Evolutionary conservation across 306 rosid species (phyloP).

Genomic region (Sesbania bispinosa): DNA sequence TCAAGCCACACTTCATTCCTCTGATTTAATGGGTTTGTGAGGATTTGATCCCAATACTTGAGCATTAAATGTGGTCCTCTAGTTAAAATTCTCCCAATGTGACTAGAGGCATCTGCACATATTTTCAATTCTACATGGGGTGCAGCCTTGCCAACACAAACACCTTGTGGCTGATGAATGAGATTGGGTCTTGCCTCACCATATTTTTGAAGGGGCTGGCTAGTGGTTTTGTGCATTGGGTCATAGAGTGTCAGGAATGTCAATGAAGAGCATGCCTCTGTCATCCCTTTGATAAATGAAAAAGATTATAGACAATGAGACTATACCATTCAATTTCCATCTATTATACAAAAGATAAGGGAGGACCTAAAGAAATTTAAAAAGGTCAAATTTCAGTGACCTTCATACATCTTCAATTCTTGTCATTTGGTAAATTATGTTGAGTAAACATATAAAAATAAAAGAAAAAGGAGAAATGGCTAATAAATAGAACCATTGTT

Average conservation of each 20-base stretch:
- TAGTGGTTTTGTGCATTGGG: conserved; percentile 34
- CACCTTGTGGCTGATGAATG: conserved; percentile 51
- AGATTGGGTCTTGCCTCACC: conserved; percentile 24
- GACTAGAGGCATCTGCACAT: conserved; percentile 38
- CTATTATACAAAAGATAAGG: no score
- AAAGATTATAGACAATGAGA: conserved; percentile 18
- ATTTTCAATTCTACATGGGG: conserved; percentile 82
- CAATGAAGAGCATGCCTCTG: conserved; percentile 84
- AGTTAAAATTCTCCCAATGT: conserved; percentile 70
- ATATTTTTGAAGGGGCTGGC: conserved; percentile 13
- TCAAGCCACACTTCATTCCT: conserved; percentile 66
- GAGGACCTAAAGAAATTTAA: neutral
- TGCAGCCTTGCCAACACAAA: conserved; percentile 94
- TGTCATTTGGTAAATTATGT: neutral
- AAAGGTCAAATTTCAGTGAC: neutral
- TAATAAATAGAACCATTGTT: no score
- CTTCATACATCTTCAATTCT: neutral
- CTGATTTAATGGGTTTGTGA: conserved; percentile 28
- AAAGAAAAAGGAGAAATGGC: neutral
- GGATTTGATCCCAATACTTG: conserved; percentile 65
- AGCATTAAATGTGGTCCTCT: conserved; percentile 96
- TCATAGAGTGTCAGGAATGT: conserved; percentile 66
- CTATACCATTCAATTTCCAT: neutral
- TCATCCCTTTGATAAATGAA: conserved; percentile 61
- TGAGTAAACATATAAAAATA: neutral